Evolutionary conservation across 2,329 filamentous ascomycete genomes (phyloP), one percentile per base, ranked within the genome.

Genomic region (Hirsutella rhossiliensis): DNA sequence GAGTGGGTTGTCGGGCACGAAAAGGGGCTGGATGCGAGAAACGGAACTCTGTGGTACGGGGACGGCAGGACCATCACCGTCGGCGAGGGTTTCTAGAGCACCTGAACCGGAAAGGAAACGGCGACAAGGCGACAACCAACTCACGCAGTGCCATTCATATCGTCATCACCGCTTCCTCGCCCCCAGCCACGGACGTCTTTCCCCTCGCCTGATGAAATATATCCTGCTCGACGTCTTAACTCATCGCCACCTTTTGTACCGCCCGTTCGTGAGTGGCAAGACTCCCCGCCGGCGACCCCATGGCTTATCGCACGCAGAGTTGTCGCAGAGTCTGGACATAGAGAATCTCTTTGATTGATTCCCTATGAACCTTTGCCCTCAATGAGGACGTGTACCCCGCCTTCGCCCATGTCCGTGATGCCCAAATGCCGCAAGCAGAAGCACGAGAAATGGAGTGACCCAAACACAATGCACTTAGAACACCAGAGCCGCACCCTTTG

Each of bases 401-500:
- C 59, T 67, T 68, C 63, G 67, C 66, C 67, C 63, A 62, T 65
- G 62, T 68, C 66, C 67, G 65, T 67, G 63, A 67, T 67, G 62
- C 62, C 66, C 63, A 56, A 58, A 63, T 62, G 60, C 60, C 63
- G 62, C 62, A 64, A 66, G 34, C 15, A 37, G 59, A 66, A 63
- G 58, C 62, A 63, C 60, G 55, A 64, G 59, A 61, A 59, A 61
- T 60, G 61, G 52, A 59, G 57, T 63, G 58, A 62, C 59, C 58
- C 60, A 56, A 62, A 60, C 57, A 62, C 64, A 72, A 72, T 63
- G 67, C 72, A 78, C 75, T 83, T 95, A 98, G 82, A 98, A 98
- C 65, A 98, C 92, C 66, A 98, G 82, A 73, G 92, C 92, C 63
- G 92, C 92, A 84, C 92, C 92, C 88, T 98, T 98, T 64, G 92